Evolutionary conservation across 2,329 filamentous ascomycete genomes (phyloP).

Genomic region (Botrytis hyacinthi): DNA sequence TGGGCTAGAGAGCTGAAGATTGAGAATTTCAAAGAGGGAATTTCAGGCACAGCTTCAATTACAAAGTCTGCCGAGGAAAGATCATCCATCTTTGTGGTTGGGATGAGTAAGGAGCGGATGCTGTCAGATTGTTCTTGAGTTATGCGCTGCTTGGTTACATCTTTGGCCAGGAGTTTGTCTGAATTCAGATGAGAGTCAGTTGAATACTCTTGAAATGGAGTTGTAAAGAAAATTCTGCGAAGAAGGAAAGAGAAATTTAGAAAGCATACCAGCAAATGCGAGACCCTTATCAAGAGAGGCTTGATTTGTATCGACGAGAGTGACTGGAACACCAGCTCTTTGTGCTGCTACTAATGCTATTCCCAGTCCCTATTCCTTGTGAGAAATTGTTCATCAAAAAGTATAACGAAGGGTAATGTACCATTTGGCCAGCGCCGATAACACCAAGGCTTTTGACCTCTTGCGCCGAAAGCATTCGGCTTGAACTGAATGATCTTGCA

Average conservation of each 20-base stretch:
- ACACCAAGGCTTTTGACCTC: constrained; percentile 88
- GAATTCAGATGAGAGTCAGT: constrained; percentile 17
- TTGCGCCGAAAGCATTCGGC: constrained; percentile 56
- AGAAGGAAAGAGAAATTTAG: not conserved
- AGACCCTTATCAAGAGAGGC: constrained; percentile 84
- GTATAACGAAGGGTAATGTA: constrained; percentile 41
- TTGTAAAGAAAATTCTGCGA: not conserved
- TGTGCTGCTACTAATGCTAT: constrained; percentile 93
- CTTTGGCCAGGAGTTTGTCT: constrained; percentile 93
- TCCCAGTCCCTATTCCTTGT: constrained; percentile 69
- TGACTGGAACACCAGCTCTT: constrained; percentile 79
- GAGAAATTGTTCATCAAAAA: not conserved
- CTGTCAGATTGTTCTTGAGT: constrained; percentile 77
- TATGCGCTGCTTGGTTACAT: constrained; percentile 83
- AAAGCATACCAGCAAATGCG: constrained; percentile 72
- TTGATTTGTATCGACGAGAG: constrained; percentile 79
- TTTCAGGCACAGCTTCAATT: constrained; percentile 95
- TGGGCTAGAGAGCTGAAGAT: constrained; percentile 83
- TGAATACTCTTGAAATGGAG: not conserved
- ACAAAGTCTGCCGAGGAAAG: constrained; percentile 89
- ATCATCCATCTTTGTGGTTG: constrained; percentile 72
- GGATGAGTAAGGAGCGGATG: constrained; percentile 64
- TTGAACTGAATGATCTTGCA: constrained; percentile 66
- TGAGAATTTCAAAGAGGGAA: constrained; percentile 78
- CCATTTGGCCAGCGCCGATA: constrained; percentile 94